Base-by-base conservation (phyloP, 2,329 filamentous ascomycete species). In the Akanthomyces dipterigenus region DNA sequence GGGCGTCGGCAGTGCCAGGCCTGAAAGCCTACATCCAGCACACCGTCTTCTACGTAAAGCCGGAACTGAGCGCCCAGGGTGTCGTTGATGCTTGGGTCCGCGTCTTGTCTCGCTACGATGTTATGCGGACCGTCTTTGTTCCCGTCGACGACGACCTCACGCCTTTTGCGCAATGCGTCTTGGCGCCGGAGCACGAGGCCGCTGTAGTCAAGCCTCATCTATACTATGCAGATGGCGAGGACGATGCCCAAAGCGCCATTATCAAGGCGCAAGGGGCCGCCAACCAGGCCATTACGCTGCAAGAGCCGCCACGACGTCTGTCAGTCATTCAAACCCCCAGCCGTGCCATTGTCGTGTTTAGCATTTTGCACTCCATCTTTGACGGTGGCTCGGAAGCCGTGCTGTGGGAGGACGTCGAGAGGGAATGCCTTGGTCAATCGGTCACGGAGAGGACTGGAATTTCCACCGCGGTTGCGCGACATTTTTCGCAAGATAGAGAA, bases 11-110 rank as follows among this genome's bases (percentile, higher is more conserved):
- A 24, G 24, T 42, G 26, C 50, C 31, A 8, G 36, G 22, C 28
- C 36, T 54, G 34, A 54, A 54, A 42, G 50, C 50, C n/a, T 54
- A 54, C 22, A 54, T 54, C 12, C 50, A 54, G 50, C 50, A 54
- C 34, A 14, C 34, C 11, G 34, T 54, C 22, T 54, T 54, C 20
- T 28, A 54, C 42, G 50, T 54, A 20, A 40, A 42, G 50, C 50
- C 50, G 22, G 50, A 54, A 12, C 28, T 54, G 31, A 42, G 14
- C 11, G 36, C 50, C 28, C n/a, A 54, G 12, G 22, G 24, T 42
- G 36, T 54, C 36, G 42, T 54, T 42, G 22, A 18, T 54, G 34
- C 50, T 42, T 54, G 50, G 50, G 36, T 54, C 20, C 50, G 50
- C 42, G 50, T 54, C 36, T 54, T 54, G 34, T 54, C 50, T 16